These are phyloP conservation scores for Kodamaea arcana DNA, from an alignment of 1,139 yeast species.

Conservation along the genomic window DNA sequence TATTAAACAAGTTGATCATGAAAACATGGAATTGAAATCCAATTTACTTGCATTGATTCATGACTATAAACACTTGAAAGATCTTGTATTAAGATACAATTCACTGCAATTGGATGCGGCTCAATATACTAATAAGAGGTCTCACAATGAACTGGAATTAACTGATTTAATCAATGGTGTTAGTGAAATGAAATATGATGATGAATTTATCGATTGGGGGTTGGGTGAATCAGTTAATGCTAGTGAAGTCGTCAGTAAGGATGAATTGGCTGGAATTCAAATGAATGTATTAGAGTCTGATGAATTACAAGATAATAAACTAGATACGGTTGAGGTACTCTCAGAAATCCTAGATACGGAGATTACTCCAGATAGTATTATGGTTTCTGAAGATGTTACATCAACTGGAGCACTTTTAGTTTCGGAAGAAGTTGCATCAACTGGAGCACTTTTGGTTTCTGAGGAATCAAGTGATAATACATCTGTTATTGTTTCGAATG, in stretches of 20 bases:
- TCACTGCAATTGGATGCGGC: conserved; percentile 1
- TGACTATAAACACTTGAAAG: conserved; percentile 39
- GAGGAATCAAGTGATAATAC: neutral
- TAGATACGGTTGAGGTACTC: too few species aligned
- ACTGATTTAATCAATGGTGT: neutral
- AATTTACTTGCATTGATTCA: conserved; percentile 37
- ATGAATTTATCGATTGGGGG: neutral
- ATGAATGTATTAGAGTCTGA: too few species aligned
- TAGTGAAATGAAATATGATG: neutral
- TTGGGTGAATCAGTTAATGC: too few species aligned
- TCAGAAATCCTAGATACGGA: neutral
- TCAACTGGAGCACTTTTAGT: neutral
- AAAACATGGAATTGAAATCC: conserved; percentile 35
- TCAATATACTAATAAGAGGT: conserved; percentile 19
- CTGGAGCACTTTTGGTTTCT: neutral
- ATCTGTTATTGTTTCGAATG: neutral
- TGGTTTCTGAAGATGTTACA: neutral
- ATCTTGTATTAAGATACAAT: conserved; percentile 24
- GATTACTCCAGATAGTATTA: neutral
- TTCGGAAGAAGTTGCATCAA: neutral
- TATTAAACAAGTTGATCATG: conserved; percentile 29
- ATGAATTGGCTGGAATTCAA: too few species aligned
- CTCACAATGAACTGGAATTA: conserved; percentile 20
- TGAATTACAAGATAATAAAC: too few species aligned
- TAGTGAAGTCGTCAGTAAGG: too few species aligned